phyloP scores from a whole-genome alignment of 2,329 filamentous ascomycete species.

The Neonectria ditissima region DNA sequence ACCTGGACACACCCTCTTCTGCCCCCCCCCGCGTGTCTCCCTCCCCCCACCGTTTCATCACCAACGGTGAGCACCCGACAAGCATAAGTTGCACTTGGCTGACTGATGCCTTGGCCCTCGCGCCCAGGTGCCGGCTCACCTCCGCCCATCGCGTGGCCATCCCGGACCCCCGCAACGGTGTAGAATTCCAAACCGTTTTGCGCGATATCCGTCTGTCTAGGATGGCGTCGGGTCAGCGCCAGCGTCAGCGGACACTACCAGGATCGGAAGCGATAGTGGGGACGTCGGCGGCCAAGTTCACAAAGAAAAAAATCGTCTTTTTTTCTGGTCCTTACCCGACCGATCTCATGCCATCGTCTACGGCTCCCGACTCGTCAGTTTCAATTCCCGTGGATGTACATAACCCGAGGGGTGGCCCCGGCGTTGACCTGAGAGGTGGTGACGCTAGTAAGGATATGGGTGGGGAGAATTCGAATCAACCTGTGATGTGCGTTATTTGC shows the following conservation, averaged over 20 bases:
- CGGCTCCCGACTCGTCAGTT: conserved; percentile 18
- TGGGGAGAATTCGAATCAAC: too few relatives aligned
- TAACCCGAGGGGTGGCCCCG: too few relatives aligned
- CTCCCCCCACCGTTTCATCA: conserved; percentile 21
- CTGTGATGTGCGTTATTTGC: too few relatives aligned
- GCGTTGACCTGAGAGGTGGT: too few relatives aligned
- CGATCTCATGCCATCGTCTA: conserved; percentile 39
- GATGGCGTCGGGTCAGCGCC: conserved; percentile 34
- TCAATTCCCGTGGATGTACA: too few relatives aligned
- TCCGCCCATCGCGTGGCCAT: conserved; percentile 9
- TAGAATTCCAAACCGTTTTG: conserved; percentile 18
- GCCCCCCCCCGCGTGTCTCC: neutral
- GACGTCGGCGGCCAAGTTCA: conserved; percentile 31
- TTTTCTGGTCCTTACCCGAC: conserved; percentile 37
- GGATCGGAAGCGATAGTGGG: conserved; percentile 36
- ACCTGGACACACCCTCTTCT: conserved; percentile 6
- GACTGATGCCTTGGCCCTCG: neutral
- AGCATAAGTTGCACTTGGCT: neutral
- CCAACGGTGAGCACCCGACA: conserved; percentile 1
- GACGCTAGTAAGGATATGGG: too few relatives aligned
- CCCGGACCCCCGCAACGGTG: conserved; percentile 24
- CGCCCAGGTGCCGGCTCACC: conserved; percentile 2
- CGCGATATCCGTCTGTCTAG: conserved; percentile 27
- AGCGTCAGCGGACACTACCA: conserved; percentile 40
- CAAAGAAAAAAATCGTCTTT: conserved; percentile 32